These are phyloP conservation scores for Tulasnella sp. DNA, from an alignment of 768 basidiomycete genomes.

Conservation along the genomic window DNA sequence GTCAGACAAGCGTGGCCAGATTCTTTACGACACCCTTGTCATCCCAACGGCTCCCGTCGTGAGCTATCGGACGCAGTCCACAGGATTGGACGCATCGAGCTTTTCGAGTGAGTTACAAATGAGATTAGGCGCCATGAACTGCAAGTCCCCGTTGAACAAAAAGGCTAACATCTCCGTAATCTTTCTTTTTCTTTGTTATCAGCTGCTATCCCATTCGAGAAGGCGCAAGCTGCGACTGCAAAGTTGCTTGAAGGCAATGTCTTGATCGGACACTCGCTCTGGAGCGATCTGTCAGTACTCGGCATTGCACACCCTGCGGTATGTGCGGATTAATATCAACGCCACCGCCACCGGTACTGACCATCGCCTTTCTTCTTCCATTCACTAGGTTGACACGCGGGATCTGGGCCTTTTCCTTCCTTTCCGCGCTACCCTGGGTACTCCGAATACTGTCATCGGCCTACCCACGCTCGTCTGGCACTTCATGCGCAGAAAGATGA, in stretches of 20 bases:
- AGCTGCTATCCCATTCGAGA: constrained; percentile 12
- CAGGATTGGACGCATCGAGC: constrained; percentile 9
- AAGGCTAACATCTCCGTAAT: not conserved
- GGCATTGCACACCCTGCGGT: constrained; percentile 15
- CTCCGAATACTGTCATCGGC: constrained; percentile 11
- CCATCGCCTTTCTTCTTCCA: not conserved
- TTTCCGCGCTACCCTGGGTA: constrained; percentile 13
- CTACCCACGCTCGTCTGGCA: constrained; percentile 16
- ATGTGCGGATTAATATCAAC: not conserved
- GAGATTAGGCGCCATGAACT: too few species aligned
- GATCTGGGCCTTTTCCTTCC: constrained; percentile 12
- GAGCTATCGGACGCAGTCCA: constrained; percentile 14
- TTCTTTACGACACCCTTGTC: constrained; percentile 13
- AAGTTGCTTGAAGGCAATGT: constrained; percentile 13
- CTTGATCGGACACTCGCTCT: constrained; percentile 9
- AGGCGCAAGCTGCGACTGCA: constrained; percentile 9
- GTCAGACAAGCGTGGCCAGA: constrained; percentile 6
- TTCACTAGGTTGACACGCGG: constrained; percentile 12
- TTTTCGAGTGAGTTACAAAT: constrained; percentile 1
- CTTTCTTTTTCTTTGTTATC: not conserved
- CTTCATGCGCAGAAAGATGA: constrained; percentile 17
- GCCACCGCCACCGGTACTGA: not conserved
- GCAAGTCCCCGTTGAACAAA: not conserved
- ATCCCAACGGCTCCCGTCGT: constrained; percentile 13
- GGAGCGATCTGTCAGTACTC: constrained; percentile 13